Percentiles rank a stretch among this genome's conserved stretches.
Evolutionary conservation across 352 stramenopile species (phyloP).

Genomic region (Phytopythium vexans): DNA sequence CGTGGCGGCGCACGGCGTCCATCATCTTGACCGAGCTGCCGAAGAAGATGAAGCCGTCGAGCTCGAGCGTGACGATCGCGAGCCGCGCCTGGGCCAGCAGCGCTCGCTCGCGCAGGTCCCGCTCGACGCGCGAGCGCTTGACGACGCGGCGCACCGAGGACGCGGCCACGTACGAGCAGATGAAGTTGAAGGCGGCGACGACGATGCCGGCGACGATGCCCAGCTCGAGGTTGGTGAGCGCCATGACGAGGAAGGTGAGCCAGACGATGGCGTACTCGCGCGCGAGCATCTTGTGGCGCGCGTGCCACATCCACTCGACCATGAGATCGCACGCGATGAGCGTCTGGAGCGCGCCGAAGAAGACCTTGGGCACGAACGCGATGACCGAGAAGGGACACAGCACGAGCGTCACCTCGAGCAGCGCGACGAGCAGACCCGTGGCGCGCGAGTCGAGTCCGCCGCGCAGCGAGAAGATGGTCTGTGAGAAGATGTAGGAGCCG

Average conservation of each 20-base stretch:
- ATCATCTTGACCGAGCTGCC: constrained; percentile 86
- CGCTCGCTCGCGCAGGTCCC: constrained; percentile 69
- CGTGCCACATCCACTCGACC: constrained; percentile 94
- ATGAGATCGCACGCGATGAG: constrained; percentile 97
- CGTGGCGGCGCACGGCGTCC: constrained; percentile 81
- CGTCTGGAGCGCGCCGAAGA: constrained; percentile 96
- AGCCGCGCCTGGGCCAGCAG: constrained; percentile 68
- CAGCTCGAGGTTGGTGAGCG: constrained; percentile 92
- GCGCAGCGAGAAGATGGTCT: constrained; percentile 92
- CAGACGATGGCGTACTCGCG: constrained; percentile 94
- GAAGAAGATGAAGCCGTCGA: constrained; percentile 89
- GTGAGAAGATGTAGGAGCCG: constrained; percentile 98
- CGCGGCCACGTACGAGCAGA: constrained; percentile 74
- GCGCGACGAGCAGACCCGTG: constrained; percentile 71
- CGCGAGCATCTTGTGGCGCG: constrained; percentile 79
- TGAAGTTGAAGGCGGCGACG: constrained; percentile 87
- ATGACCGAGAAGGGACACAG: constrained; percentile 94
- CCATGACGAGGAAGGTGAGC: constrained; percentile 93
- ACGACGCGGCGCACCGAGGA: constrained; percentile 75
- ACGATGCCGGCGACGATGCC: constrained; percentile 94
- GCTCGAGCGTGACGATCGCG: constrained; percentile 82
- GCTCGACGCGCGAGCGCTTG: constrained; percentile 79
- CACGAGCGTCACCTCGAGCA: constrained; percentile 73
- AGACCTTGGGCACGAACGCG: constrained; percentile 95
- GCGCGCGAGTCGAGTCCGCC: constrained; percentile 70